Evolutionary conservation across 495 filamentous ascomycete genomes (phyloP).

Genomic region (Viridothelium virens): DNA sequence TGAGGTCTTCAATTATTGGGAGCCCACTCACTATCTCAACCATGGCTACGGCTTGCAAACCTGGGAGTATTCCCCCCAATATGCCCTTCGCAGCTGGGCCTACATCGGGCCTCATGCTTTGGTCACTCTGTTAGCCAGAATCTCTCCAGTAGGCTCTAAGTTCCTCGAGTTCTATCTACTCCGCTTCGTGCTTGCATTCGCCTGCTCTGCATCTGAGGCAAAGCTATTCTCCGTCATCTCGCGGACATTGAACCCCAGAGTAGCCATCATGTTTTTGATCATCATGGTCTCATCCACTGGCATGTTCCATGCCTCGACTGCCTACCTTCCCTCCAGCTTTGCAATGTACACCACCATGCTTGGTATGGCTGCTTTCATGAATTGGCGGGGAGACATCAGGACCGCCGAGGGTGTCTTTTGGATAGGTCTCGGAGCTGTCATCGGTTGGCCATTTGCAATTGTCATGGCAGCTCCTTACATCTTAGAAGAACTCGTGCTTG

Average conservation of each 20-base stretch:
- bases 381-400: slow-evolving; percentile 65
- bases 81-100: slow-evolving; percentile 91
- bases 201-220: slow-evolving; percentile 75
- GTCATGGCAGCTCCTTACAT: slow-evolving; percentile 77
- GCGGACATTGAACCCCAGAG: slow-evolving; percentile 62
- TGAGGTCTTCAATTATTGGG: slow-evolving; percentile 99
- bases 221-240: slow-evolving; percentile 70
- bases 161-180: slow-evolving; percentile 78
- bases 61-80: slow-evolving; percentile 97
- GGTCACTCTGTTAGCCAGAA: slow-evolving; percentile 54
- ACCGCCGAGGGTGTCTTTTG: slow-evolving; percentile 79
- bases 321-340: slow-evolving; percentile 89
- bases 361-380: slow-evolving; percentile 80
- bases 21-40: slow-evolving; percentile 87
- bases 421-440: slow-evolving; percentile 80
- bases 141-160: slow-evolving; percentile 52
- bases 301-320: slow-evolving; percentile 82
- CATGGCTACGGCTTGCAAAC: slow-evolving; percentile 94
- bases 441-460: slow-evolving; percentile 93
- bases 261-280: slow-evolving; percentile 75
- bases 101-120: slow-evolving; percentile 82
- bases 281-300: slow-evolving; percentile 71
- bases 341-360: slow-evolving; percentile 93
- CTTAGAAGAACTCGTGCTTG: slow-evolving; percentile 63
- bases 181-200: slow-evolving; percentile 60